These are phyloP conservation scores for Metschnikowia henanensis DNA, from an alignment of 805 yeast genomes.

Conservation along the genomic window DNA sequence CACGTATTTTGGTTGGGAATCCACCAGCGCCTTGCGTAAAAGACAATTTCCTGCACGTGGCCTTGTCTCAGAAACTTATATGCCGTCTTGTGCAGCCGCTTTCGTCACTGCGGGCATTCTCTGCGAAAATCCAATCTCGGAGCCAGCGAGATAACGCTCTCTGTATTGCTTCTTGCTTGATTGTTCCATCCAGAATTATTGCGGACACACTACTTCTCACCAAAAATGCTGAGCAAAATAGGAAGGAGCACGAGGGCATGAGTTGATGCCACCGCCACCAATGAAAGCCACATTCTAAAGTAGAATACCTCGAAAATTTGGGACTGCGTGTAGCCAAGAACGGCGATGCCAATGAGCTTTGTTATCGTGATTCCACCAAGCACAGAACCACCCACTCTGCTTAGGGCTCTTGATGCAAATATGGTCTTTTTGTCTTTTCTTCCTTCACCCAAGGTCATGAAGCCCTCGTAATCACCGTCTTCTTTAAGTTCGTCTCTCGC, in stretches of 20 bases:
- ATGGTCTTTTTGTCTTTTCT: constrained; percentile 7
- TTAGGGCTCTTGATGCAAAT: constrained; percentile 58
- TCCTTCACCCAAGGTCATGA: constrained; percentile 14
- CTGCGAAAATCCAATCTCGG: neutral
- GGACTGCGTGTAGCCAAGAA: constrained; percentile 83
- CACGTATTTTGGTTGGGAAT: constrained; percentile 6
- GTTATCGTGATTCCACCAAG: constrained; percentile 90
- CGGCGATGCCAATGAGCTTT: constrained; percentile 82
- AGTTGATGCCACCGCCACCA: constrained; percentile 72
- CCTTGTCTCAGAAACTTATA: neutral
- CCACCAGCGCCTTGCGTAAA: neutral
- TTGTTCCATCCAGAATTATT: too few relatives aligned
- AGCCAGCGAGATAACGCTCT: neutral
- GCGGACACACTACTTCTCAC: constrained; percentile 25
- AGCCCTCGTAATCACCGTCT: constrained; percentile 15
- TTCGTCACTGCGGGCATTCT: neutral
- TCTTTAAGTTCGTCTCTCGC: constrained; percentile 22
- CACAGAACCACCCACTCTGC: constrained; percentile 86
- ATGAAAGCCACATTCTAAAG: constrained; percentile 90
- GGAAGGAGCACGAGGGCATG: constrained; percentile 85
- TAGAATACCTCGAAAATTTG: constrained; percentile 89
- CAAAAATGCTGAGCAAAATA: constrained; percentile 60
- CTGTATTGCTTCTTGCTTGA: neutral
- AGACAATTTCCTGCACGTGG: constrained; percentile 1
- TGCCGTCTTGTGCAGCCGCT: constrained; percentile 1